Percentiles rank a stretch among this genome's conserved stretches.
phyloP scores from a whole-genome alignment of 208 protist species.

The Endotrypanum monterogeii region DNA sequence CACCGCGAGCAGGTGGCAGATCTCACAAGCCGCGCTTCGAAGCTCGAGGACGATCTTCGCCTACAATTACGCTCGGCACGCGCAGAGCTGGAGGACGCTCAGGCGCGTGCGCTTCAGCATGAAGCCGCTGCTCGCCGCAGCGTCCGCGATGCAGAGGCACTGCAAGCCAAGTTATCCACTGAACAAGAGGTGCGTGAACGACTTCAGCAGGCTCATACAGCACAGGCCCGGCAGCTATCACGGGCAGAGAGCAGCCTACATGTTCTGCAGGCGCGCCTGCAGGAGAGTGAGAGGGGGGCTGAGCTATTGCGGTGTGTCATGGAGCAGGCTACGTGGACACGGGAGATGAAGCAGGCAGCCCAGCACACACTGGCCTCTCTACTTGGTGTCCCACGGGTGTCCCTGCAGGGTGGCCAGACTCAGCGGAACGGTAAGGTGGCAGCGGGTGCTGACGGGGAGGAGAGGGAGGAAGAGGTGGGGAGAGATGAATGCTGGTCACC shows the following conservation, averaged over 20 bases:
- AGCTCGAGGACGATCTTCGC: conserved; percentile 27
- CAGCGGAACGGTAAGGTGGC: conserved; percentile 7
- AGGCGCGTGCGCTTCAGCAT: conserved; percentile 22
- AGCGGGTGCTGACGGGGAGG: conserved; percentile 1
- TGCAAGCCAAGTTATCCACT: conserved; percentile 6
- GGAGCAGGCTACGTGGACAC: conserved; percentile 44
- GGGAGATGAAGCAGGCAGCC: conserved; percentile 18
- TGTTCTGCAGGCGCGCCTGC: conserved; percentile 29
- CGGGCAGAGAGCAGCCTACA: conserved; percentile 30
- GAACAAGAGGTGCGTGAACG: conserved; percentile 36
- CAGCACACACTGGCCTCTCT: conserved; percentile 25
- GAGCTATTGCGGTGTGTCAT: conserved; percentile 52
- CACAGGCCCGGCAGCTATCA: conserved; percentile 24
- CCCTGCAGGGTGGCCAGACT: background rate
- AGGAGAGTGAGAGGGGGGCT: conserved; percentile 50
- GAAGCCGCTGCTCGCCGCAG: conserved; percentile 33
- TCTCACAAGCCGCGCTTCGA: conserved; percentile 3
- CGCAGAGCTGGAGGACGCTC: conserved; percentile 26
- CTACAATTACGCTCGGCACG: conserved; percentile 21
- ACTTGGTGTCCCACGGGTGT: conserved; percentile 19
- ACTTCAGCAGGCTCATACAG: conserved; percentile 24
- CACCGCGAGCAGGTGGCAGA: conserved; percentile 12
- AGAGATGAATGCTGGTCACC: background rate
- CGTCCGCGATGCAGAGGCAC: conserved; percentile 31
- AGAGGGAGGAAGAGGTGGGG: background rate